These are phyloP conservation scores for Pseudoneurospora amorphoporcata DNA, from an alignment of 495 filamentous ascomycete species.

Conservation along the genomic window DNA sequence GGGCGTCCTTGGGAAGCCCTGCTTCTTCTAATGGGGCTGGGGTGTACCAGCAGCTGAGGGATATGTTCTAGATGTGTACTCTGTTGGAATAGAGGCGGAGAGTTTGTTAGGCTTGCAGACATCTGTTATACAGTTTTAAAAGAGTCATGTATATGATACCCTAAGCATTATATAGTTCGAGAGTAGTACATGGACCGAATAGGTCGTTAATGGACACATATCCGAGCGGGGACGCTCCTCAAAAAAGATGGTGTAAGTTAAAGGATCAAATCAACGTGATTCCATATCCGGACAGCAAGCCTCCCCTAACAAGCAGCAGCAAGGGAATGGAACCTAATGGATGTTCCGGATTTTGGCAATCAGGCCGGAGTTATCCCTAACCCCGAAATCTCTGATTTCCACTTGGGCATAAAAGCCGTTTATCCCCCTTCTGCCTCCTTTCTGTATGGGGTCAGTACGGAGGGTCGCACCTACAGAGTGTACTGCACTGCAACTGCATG, in stretches of 20 bases:
- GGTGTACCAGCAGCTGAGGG: conserved; percentile 24
- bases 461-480: not conserved
- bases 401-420: not conserved
- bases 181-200: not conserved
- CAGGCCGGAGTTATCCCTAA: not conserved
- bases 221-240: not conserved
- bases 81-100: not conserved
- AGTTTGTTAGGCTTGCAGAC: not conserved
- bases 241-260: not conserved
- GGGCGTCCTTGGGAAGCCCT: not conserved
- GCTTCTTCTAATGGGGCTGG: not conserved
- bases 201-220: not conserved
- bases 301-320: not conserved
- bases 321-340: no score
- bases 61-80: conserved; percentile 16
- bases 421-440: not conserved
- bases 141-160: not conserved
- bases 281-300: not conserved
- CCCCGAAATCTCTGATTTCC: not conserved
- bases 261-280: not conserved
- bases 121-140: not conserved
- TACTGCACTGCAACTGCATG: no score
- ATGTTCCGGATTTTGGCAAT: not conserved
- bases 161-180: not conserved
- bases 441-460: not conserved